These are phyloP conservation scores for Colletotrichum camelliae DNA, from an alignment of 2,329 filamentous ascomycete genomes.

Conservation along the genomic window DNA sequence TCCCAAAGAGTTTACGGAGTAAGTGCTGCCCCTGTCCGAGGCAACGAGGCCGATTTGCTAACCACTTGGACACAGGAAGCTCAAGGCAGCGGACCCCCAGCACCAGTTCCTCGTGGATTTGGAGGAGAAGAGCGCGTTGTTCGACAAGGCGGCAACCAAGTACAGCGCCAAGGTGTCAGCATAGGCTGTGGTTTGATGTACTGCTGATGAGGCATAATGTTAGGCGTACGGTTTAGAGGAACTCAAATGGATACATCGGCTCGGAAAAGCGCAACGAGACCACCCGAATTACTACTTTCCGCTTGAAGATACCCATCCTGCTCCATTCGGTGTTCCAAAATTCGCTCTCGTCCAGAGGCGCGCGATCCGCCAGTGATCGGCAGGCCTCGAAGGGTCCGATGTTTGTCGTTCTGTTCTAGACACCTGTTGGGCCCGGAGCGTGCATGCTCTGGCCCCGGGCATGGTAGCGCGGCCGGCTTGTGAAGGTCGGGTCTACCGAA, in stretches of 20 bases:
- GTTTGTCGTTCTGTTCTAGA: background rate
- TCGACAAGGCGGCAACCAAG: slow-evolving; percentile 85
- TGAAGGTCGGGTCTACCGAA: background rate
- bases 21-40: slow-evolving; percentile 34
- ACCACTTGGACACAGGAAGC: slow-evolving; percentile 43
- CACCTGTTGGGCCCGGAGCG: background rate
- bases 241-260: slow-evolving; percentile 14
- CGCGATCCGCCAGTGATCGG: slow-evolving; percentile 11
- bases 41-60: background rate
- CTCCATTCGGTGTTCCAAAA: background rate
- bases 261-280: slow-evolving; percentile 22
- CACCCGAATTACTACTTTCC: slow-evolving; percentile 17
- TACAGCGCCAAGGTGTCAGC: slow-evolving; percentile 83
- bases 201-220: slow-evolving; percentile 21
- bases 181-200: slow-evolving; percentile 11
- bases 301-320: slow-evolving; percentile 17
- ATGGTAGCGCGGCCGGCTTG: background rate
- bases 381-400: slow-evolving; percentile 17
- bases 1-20: slow-evolving; percentile 65
- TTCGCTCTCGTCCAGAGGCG: background rate
- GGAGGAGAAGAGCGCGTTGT: slow-evolving; percentile 84
- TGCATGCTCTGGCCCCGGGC: background rate
- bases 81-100: slow-evolving; percentile 65
- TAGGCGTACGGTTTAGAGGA: slow-evolving; percentile 24
- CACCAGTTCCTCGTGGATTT: slow-evolving; percentile 78